Conservation (phyloP, 768 basidiomycete genomes). For the Chlorophyllum brunneum region DNA sequence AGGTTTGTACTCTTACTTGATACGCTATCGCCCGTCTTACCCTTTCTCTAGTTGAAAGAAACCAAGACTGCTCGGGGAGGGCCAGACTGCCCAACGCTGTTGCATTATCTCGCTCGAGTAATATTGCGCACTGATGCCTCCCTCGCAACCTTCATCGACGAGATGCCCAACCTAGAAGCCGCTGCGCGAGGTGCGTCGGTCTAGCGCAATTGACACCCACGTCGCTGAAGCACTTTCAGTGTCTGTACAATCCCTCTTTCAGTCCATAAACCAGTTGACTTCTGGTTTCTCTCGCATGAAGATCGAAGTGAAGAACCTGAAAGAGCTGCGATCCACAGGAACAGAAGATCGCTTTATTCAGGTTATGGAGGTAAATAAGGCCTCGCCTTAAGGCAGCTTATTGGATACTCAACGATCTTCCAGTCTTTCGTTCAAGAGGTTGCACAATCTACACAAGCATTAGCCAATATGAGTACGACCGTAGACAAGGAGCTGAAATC, state of each 20-base stretch:
- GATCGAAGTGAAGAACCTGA: slow-evolving; percentile 47
- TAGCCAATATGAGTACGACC: slow-evolving; percentile 54
- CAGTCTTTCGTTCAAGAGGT: slow-evolving; percentile 52
- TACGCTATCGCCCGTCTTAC: not conserved
- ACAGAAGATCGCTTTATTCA: slow-evolving; percentile 58
- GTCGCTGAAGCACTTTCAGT: slow-evolving; percentile 38
- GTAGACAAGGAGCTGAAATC: slow-evolving; percentile 59
- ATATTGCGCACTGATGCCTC: slow-evolving; percentile 64
- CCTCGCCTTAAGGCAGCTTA: not conserved
- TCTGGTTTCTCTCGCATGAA: slow-evolving; percentile 54
- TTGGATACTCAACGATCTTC: not conserved
- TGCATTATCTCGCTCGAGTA: slow-evolving; percentile 84
- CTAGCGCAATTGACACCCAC: not conserved
- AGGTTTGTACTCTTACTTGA: slow-evolving; percentile 44
- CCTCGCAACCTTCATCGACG: slow-evolving; percentile 71
- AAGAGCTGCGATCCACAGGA: slow-evolving; percentile 24
- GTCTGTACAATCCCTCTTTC: slow-evolving; percentile 61
- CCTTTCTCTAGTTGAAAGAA: slow-evolving; percentile 61
- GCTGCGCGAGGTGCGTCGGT: slow-evolving; percentile 66
- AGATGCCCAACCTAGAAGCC: slow-evolving; percentile 76
- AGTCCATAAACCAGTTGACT: slow-evolving; percentile 56
- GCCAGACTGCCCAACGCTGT: slow-evolving; percentile 76
- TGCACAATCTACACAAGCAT: slow-evolving; percentile 51
- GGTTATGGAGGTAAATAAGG: slow-evolving; percentile 63
- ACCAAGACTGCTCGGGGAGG: slow-evolving; percentile 71